A percentile compares a stretch with the other conserved stretches of the same genome.
phyloP scores from a whole-genome alignment of 805 yeast species.

The Saturnispora gosingensis region DNA sequence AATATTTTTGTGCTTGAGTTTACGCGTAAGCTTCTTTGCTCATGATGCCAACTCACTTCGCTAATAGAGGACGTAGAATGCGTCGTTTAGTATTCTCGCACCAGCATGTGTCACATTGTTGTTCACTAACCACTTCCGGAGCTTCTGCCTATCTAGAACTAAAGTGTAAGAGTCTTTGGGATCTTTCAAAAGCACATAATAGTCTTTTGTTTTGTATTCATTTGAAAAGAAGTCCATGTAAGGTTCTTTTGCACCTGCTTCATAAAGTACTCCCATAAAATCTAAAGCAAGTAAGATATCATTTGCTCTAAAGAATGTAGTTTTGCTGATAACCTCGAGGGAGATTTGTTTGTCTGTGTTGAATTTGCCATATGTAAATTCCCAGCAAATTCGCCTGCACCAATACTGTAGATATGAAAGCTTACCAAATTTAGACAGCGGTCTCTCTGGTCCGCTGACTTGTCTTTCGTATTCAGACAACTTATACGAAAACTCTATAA shows the following conservation, averaged over 20 bases:
- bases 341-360: conserved; percentile 28
- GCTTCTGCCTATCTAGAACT: conserved; percentile 17
- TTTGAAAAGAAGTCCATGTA: conserved; percentile 24
- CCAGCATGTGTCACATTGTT: conserved; percentile 9
- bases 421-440: conserved; percentile 75
- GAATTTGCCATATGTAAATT: conserved; percentile 34
- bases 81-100: neutral
- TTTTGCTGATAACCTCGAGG: conserved; percentile 39
- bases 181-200: conserved; percentile 19
- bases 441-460: conserved; percentile 86
- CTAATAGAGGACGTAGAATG: neutral
- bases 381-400: conserved; percentile 45
- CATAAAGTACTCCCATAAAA: conserved; percentile 38
- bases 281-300: conserved; percentile 55
- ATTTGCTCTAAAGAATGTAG: conserved; percentile 54
- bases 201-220: conserved; percentile 11
- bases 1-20: neutral
- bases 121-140: conserved; percentile 24
- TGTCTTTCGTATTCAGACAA: conserved; percentile 55
- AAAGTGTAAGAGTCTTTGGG: conserved; percentile 15
- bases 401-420: conserved; percentile 68
- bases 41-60: neutral
- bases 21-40: conserved; percentile 4
- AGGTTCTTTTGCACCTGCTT: conserved; percentile 18
- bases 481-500: conserved; percentile 78